Evolutionary conservation across 2,329 filamentous ascomycete genomes (phyloP).

Genomic region (Scedosporium dehoogii): DNA sequence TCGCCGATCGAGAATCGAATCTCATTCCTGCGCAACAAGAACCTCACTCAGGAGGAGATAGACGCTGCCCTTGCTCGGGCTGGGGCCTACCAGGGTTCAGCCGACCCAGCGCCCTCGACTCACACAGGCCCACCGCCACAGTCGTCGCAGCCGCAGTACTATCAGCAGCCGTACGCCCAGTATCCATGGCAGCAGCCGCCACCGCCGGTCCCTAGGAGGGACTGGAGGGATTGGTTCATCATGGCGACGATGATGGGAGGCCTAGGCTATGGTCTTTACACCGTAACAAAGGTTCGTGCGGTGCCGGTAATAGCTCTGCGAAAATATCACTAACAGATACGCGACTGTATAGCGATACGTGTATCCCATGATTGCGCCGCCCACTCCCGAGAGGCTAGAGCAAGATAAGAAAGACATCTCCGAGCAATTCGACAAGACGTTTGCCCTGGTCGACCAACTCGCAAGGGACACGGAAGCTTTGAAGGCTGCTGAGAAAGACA

Average conservation of each 20-base stretch:
- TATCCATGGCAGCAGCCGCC: constrained; percentile 46
- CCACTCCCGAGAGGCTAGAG: constrained; percentile 85
- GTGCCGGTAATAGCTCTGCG: not conserved
- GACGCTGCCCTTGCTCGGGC: constrained; percentile 71
- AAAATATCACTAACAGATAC: not conserved
- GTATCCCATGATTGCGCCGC: constrained; percentile 80
- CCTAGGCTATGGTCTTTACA: constrained; percentile 80
- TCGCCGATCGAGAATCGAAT: constrained; percentile 90
- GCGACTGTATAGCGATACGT: constrained; percentile 62
- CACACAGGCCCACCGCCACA: constrained; percentile 28
- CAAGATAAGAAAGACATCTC: constrained; percentile 91
- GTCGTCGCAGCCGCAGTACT: constrained; percentile 30
- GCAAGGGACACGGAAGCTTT: constrained; percentile 80
- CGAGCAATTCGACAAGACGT: constrained; percentile 86
- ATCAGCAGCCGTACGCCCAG: constrained; percentile 39
- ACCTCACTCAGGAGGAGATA: constrained; percentile 92
- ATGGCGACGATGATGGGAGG: constrained; percentile 94
- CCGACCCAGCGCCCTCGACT: constrained; percentile 18
- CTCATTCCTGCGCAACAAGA: constrained; percentile 91
- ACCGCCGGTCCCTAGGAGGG: constrained; percentile 60
- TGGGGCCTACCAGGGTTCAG: constrained; percentile 32
- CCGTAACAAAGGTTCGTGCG: constrained; percentile 64
- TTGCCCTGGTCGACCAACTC: constrained; percentile 83
- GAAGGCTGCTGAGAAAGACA: constrained; percentile 75
- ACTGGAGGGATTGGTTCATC: constrained; percentile 99